A percentile compares a stretch with the other conserved stretches of the same genome.
Evolutionary conservation across 2,329 filamentous ascomycete genomes (phyloP).

Genomic region (Lachnellula suecica): DNA sequence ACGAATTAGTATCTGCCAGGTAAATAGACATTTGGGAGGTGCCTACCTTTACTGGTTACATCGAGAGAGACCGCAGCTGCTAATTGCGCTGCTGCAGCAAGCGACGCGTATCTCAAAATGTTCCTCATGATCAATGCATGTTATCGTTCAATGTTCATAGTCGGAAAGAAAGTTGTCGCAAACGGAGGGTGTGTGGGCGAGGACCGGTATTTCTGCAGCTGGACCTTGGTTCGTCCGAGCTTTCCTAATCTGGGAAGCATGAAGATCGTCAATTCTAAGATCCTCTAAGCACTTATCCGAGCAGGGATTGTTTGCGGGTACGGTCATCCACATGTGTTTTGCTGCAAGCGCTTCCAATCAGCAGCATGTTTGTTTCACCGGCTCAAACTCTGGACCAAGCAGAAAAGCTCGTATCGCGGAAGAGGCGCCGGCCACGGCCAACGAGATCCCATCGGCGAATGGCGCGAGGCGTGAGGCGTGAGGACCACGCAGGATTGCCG

Average conservation of each 20-base stretch:
- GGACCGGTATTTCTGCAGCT: neutral
- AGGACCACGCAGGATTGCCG: too few species aligned
- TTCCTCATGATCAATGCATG: neutral
- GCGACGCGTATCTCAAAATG: neutral
- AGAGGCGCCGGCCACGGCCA: constrained; percentile 5
- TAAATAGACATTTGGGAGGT: neutral
- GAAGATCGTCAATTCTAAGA: too few species aligned
- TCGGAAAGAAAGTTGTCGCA: neutral
- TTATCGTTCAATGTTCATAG: neutral
- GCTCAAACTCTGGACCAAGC: neutral
- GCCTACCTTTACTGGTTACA: constrained; percentile 16
- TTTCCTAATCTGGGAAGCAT: neutral
- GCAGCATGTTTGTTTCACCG: neutral
- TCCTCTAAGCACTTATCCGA: too few species aligned
- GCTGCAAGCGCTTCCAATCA: neutral
- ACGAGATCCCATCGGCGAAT: neutral
- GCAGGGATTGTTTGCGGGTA: neutral
- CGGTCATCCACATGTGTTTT: neutral
- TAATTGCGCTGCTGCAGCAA: constrained; percentile 3
- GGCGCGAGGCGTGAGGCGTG: neutral
- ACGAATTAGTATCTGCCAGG: neutral
- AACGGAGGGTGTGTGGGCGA: neutral
- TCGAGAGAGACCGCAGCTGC: constrained; percentile 11
- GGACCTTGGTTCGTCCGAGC: neutral
- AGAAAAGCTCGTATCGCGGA: constrained; percentile 8